Conservation (phyloP, 2,329 filamentous ascomycete genomes). For the Fusarium tuaranense region DNA sequence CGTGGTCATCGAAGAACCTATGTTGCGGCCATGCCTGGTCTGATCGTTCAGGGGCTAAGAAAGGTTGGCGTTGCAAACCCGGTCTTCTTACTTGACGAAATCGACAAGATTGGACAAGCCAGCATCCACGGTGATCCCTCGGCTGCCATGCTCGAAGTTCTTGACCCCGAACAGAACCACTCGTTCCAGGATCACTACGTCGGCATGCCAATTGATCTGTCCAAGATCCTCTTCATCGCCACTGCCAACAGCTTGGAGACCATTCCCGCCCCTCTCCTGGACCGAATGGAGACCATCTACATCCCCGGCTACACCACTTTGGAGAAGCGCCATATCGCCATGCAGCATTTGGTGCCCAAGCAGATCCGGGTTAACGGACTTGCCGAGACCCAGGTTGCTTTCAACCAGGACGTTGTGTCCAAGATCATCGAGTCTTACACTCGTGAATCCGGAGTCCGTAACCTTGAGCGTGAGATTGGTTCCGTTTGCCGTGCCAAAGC, state of each 20-base stretch:
- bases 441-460: conserved; percentile 94
- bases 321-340: conserved; percentile 95
- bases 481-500: conserved; percentile 95
- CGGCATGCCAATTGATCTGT: conserved; percentile 93
- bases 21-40: conserved; percentile 97
- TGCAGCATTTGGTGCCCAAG: conserved; percentile 94
- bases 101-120: conserved; percentile 92
- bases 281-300: conserved; percentile 96
- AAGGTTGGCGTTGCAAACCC: conserved; percentile 97
- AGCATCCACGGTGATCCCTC: conserved; percentile 97
- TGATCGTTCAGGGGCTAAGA: conserved; percentile 92
- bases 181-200: conserved; percentile 97
- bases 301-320: conserved; percentile 96
- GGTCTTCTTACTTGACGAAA: conserved; percentile 95
- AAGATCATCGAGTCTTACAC: conserved; percentile 98
- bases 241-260: conserved; percentile 96
- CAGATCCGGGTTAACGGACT: conserved; percentile 94
- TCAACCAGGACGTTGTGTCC: conserved; percentile 87
- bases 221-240: conserved; percentile 96
- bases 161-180: conserved; percentile 97
- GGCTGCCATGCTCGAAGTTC: conserved; percentile 96
- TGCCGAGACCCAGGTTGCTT: conserved; percentile 76
- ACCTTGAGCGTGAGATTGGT: conserved; percentile 94
- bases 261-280: conserved; percentile 91
- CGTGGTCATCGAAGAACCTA: conserved; percentile 95